Evolutionary conservation across 352 stramenopile species (phyloP).

Genomic region (Pilasporangium apinafurcum): DNA sequence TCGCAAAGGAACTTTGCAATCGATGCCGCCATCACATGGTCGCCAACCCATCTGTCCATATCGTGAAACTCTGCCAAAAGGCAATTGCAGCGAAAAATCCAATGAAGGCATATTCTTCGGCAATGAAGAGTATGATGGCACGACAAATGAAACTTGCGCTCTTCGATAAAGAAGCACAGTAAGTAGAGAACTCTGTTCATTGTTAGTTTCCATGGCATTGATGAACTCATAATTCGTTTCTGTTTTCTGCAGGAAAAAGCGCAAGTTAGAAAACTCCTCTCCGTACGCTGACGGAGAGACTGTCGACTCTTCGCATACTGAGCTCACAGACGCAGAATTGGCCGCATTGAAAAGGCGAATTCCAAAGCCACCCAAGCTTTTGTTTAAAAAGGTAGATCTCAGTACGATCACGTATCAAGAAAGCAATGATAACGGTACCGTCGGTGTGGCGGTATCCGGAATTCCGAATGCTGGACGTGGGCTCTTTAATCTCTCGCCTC

Average conservation of each 20-base stretch:
- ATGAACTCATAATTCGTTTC: slow-evolving; percentile 1
- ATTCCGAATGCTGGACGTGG: slow-evolving; percentile 79
- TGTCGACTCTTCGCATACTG: slow-evolving; percentile 51
- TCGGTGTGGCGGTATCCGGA: slow-evolving; percentile 77
- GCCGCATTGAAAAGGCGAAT: slow-evolving; percentile 75
- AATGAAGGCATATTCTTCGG: slow-evolving; percentile 76
- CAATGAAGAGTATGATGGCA: slow-evolving; percentile 85
- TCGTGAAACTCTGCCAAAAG: slow-evolving; percentile 78
- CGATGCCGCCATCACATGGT: slow-evolving; percentile 77
- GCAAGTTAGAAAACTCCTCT: slow-evolving; percentile 57
- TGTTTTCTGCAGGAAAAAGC: slow-evolving; percentile 54
- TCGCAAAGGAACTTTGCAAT: slow-evolving; percentile 72
- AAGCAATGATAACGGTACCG: slow-evolving; percentile 82
- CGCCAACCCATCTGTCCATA: slow-evolving; percentile 75
- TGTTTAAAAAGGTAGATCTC: slow-evolving; percentile 82
- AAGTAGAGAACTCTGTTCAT: slow-evolving; percentile 20
- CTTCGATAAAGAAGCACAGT: slow-evolving; percentile 68
- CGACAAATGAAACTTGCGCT: slow-evolving; percentile 76
- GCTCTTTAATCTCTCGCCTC: slow-evolving; percentile 76
- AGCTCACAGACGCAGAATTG: slow-evolving; percentile 78
- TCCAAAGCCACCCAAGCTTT: slow-evolving; percentile 73
- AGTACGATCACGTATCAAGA: slow-evolving; percentile 82
- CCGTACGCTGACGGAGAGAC: slow-evolving; percentile 59
- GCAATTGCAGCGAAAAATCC: slow-evolving; percentile 61
- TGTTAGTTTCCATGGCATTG: not conserved